Conservation (phyloP, 768 basidiomycete genomes). For the Kwoniella europaea region DNA sequence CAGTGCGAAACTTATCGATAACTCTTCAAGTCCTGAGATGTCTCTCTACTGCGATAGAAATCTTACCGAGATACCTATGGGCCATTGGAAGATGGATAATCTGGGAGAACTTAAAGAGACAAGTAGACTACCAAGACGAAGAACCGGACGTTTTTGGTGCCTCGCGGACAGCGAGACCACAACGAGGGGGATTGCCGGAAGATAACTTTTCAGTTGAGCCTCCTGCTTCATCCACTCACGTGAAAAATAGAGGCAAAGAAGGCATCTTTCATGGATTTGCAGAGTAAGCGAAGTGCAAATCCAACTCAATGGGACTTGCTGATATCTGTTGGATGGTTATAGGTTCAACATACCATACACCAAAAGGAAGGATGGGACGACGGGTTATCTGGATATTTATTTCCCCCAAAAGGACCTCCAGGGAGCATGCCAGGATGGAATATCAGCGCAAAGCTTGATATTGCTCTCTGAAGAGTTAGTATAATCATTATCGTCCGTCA, state of each 20-base stretch:
- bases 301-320: background rate
- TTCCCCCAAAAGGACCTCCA: background rate
- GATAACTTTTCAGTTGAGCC: background rate
- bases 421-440: too few species aligned
- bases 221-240: background rate
- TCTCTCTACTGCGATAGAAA: background rate
- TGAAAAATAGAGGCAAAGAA: background rate
- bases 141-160: background rate
- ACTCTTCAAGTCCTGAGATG: conserved; percentile 2
- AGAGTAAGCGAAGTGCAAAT: background rate
- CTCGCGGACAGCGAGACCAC: too few species aligned
- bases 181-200: background rate
- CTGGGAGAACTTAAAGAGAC: background rate
- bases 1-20: conserved; percentile 15
- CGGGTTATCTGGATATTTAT: conserved; percentile 2
- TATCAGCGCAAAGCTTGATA: too few species aligned
- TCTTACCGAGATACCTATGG: background rate
- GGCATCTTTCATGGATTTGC: background rate
- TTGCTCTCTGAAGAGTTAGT: too few species aligned
- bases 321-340: background rate
- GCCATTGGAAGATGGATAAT: background rate
- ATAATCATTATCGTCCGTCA: too few species aligned
- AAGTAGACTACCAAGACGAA: background rate
- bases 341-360: conserved; percentile 1
- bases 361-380: background rate